Percentiles rank a stretch among this genome's conserved stretches.
These are phyloP conservation scores for Lactuca saligna DNA, from an alignment of 129 eudicot species.

Conservation along the genomic window DNA sequence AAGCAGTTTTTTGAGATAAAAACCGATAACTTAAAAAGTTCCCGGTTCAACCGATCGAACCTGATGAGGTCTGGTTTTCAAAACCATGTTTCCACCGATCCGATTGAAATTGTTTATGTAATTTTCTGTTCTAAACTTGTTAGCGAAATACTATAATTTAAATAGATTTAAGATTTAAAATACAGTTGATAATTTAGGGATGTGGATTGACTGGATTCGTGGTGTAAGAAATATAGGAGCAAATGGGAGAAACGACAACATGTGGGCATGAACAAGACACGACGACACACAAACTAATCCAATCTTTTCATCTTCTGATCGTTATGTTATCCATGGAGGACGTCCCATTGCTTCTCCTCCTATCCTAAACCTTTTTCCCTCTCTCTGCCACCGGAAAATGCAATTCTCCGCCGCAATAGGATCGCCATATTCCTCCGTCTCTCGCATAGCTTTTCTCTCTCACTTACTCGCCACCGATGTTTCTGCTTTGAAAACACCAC, in stretches of 20 bases:
- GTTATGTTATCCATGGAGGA: conserved; percentile 24
- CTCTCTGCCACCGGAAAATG: conserved; percentile 32
- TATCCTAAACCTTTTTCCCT: background rate
- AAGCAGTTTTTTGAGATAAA: too few relatives aligned
- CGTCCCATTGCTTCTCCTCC: background rate
- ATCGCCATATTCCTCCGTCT: conserved; percentile 22
- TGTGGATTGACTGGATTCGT: background rate
- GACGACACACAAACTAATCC: conserved; percentile 3
- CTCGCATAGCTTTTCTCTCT: conserved; percentile 32
- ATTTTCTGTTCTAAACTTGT: too few relatives aligned
- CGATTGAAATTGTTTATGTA: too few relatives aligned
- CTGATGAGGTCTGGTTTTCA: too few relatives aligned
- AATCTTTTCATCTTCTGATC: background rate
- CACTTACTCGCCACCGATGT: conserved; percentile 25
- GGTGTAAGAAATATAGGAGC: background rate
- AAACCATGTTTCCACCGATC: too few relatives aligned
- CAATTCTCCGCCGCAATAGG: conserved; percentile 34
- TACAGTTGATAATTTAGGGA: too few relatives aligned
- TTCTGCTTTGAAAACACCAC: conserved; percentile 8
- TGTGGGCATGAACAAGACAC: conserved; percentile 27
- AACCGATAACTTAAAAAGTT: too few relatives aligned
- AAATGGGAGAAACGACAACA: conserved; percentile 4
- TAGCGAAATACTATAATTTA: too few relatives aligned
- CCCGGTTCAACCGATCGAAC: too few relatives aligned
- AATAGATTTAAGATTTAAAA: too few relatives aligned